A percentile compares a stretch with the other conserved stretches of the same genome.
Conservation (phyloP, 257 asterid genomes). For the Solanum corneliomulleri region DNA sequence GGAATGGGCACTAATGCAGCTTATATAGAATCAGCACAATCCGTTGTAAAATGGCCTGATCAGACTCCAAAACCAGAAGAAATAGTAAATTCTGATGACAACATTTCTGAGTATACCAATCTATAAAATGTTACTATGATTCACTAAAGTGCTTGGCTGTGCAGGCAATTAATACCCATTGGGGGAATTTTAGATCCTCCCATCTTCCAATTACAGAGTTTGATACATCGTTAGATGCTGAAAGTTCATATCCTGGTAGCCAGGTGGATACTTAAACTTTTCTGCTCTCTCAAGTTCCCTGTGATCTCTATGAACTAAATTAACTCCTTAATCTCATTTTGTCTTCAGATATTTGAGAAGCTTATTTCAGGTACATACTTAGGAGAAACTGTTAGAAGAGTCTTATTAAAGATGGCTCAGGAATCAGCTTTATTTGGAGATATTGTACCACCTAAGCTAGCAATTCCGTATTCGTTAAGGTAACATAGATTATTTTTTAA, state of each 20-base stretch:
- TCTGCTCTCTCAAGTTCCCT: background rate
- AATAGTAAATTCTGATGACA: conserved; percentile 19
- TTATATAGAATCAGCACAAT: conserved; percentile 35
- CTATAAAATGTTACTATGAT: background rate
- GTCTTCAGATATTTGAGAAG: conserved; percentile 61
- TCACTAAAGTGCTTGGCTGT: background rate
- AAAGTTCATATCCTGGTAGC: conserved; percentile 46
- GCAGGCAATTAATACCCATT: conserved; percentile 62
- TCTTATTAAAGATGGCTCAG: conserved; percentile 48
- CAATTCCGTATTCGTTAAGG: conserved; percentile 46
- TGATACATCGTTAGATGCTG: conserved; percentile 44
- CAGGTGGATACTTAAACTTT: conserved; percentile 19
- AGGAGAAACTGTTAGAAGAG: conserved; percentile 76
- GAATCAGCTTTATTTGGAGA: conserved; percentile 66
- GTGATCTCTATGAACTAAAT: background rate
- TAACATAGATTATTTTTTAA: background rate
- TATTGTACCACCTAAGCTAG: conserved; percentile 42
- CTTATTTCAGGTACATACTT: conserved; percentile 63
- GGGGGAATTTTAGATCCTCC: conserved; percentile 59
- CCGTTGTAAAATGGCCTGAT: conserved; percentile 14
- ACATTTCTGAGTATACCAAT: background rate
- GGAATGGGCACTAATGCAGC: conserved; percentile 66
- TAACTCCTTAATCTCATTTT: conserved; percentile 2
- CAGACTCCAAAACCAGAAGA: conserved; percentile 34
- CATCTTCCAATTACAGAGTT: conserved; percentile 61